Evolutionary conservation across 306 rosid genomes (phyloP), one percentile per base, ranked within the genome.

Genomic region (Pterocarpus santalinus): DNA sequence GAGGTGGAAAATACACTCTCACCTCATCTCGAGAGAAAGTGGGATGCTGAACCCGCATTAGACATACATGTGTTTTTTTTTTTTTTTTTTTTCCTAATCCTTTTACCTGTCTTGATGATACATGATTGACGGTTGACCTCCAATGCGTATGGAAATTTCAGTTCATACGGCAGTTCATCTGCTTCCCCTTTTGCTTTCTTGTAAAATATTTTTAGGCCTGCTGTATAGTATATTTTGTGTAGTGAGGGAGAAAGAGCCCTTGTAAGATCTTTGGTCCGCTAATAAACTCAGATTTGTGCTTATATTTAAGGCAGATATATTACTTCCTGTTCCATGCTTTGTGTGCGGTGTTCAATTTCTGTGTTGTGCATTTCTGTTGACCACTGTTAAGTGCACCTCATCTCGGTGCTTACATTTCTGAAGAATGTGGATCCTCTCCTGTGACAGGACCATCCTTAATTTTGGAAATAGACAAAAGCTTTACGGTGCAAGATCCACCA

Each of bases 201-300:
- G 92, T 85, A 87, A 79, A 80, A 80, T 83, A 78, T 84, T 74
- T 71, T 84, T 75, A 80, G 82, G 80, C 87, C 63, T 89, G 84
- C 72, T 89, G 94, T 90, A 93, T 86, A 93, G 97, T 83, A 69
- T 84, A 82, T 77, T 77, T 67, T 83, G 88, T 83, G 82, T 79
- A 81, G 81, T 86, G 77, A 87, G 83, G 74, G 77, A 79, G 82
- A 65, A 87, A 78, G 76, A 79, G 76, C 47, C 66, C 76, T 69
- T 63, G 52, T 89, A 84, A 82, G 83, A 83, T 84, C 77, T 80
- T 72, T 66, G 81, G 85, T 83, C 82, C 61, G 79, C 69, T 60
- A 79, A 83, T 69, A 86, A 82, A 79, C 88, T 78, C 83, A 65
- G 82, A 88, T 72, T 85, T 84, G 86, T 79, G 77, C 75, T 80